phyloP scores from a whole-genome alignment of 345 rosid genomes.

The Kernera saxatilis region DNA sequence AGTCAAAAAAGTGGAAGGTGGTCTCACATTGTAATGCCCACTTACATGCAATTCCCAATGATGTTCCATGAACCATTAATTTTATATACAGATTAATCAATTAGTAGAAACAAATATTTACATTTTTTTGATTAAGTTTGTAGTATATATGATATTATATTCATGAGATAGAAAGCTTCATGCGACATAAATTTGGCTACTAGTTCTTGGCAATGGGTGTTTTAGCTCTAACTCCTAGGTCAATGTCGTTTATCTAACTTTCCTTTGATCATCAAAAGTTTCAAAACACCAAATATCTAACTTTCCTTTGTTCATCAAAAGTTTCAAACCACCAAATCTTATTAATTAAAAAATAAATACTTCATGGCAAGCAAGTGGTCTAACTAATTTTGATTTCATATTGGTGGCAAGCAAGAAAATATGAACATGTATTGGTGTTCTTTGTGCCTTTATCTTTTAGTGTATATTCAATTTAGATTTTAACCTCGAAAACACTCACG shows the following conservation, averaged over 20 bases:
- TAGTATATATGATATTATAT: neutral
- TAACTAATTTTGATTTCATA: neutral
- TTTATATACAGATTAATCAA: neutral
- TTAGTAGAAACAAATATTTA: neutral
- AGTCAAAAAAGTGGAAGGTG: conserved; percentile 30
- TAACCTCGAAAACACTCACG: neutral
- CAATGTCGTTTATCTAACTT: conserved; percentile 16
- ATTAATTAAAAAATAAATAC: neutral
- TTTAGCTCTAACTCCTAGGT: conserved; percentile 49
- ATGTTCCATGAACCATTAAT: conserved; percentile 27
- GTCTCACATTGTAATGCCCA: conserved; percentile 36
- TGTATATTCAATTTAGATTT: neutral
- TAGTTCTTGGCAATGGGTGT: conserved; percentile 41
- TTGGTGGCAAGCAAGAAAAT: neutral
- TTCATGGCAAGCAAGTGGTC: neutral
- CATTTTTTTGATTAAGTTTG: neutral
- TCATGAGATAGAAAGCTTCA: conserved; percentile 13
- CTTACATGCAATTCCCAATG: conserved; percentile 52
- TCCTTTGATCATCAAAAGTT: conserved; percentile 6
- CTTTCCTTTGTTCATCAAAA: neutral
- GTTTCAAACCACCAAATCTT: neutral
- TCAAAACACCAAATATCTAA: neutral
- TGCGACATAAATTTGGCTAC: conserved; percentile 38
- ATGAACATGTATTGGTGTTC: neutral
- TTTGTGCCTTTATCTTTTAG: neutral